These are phyloP conservation scores for Aureobasidium uvarum DNA, from an alignment of 2,329 filamentous ascomycete species.

Conservation along the genomic window DNA sequence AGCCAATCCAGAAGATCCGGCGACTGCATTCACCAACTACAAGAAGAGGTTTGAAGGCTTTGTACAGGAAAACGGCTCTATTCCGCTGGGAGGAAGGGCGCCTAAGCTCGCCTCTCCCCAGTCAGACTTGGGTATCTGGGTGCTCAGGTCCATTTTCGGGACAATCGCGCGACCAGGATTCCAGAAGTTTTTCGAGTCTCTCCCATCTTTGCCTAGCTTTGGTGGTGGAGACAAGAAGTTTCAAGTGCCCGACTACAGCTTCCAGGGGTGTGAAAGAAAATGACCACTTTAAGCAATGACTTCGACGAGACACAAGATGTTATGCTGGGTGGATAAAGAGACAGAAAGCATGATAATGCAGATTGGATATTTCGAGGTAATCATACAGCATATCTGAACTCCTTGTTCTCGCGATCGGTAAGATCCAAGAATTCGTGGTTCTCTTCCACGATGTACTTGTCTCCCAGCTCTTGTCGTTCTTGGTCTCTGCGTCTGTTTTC, in stretches of 20 bases:
- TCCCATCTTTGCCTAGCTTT: conserved; percentile 8
- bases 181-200: conserved; percentile 12
- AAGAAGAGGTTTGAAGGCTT: conserved; percentile 30
- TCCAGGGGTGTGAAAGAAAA: not conserved
- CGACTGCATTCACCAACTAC: conserved; percentile 32
- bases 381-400: conserved; percentile 32
- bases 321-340: not conserved
- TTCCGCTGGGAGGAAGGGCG: conserved; percentile 35
- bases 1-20: conserved; percentile 29
- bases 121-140: conserved; percentile 32
- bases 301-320: not conserved
- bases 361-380: not conserved
- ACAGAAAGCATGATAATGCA: not conserved
- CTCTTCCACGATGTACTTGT: conserved; percentile 27
- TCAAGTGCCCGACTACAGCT: not conserved
- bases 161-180: conserved; percentile 27
- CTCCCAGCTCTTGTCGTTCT: conserved; percentile 23
- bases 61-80: conserved; percentile 32
- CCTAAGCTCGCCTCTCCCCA: conserved; percentile 32
- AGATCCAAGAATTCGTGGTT: conserved; percentile 46
- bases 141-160: conserved; percentile 31
- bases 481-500: conserved; percentile 40
- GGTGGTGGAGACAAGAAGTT: not conserved
- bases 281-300: not conserved
- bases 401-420: conserved; percentile 51